Percentiles rank a stretch among this genome's conserved stretches.
Conservation (phyloP, 1,139 yeast species). For the Arxiozyma telluris region DNA sequence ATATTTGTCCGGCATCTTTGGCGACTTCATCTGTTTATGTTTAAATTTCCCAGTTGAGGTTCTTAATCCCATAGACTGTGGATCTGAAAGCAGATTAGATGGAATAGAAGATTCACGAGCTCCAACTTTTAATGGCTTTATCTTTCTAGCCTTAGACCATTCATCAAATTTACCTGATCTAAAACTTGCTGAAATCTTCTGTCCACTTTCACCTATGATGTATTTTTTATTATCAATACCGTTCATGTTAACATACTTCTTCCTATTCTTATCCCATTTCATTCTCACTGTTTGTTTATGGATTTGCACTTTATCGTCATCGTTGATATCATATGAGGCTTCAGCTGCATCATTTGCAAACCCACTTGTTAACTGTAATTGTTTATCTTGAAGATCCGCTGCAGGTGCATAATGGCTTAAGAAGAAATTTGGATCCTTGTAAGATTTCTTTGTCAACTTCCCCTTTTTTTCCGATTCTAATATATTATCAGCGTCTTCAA, state of each 20-base stretch:
- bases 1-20: constrained; percentile 77
- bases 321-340: constrained; percentile 78
- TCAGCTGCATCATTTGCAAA: constrained; percentile 77
- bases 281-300: constrained; percentile 63
- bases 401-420: constrained; percentile 88
- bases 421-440: constrained; percentile 74
- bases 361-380: constrained; percentile 48
- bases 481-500: constrained; percentile 55
- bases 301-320: constrained; percentile 62
- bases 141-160: constrained; percentile 72
- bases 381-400: constrained; percentile 74
- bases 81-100: constrained; percentile 24
- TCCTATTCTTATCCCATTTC: constrained; percentile 92
- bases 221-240: constrained; percentile 70
- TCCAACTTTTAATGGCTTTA: constrained; percentile 48
- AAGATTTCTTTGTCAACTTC: constrained; percentile 38
- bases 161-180: constrained; percentile 85
- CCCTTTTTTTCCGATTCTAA: constrained; percentile 30
- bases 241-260: constrained; percentile 75
- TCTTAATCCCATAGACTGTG: constrained; percentile 22
- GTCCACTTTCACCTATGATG: constrained; percentile 93
- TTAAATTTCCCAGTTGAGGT: constrained; percentile 43
- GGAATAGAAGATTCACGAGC: constrained; percentile 38
- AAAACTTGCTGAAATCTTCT: constrained; percentile 83
- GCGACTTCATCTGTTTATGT: constrained; percentile 72